phyloP scores from a whole-genome alignment of 495 filamentous ascomycete genomes.

The Penicillium paxilli region DNA sequence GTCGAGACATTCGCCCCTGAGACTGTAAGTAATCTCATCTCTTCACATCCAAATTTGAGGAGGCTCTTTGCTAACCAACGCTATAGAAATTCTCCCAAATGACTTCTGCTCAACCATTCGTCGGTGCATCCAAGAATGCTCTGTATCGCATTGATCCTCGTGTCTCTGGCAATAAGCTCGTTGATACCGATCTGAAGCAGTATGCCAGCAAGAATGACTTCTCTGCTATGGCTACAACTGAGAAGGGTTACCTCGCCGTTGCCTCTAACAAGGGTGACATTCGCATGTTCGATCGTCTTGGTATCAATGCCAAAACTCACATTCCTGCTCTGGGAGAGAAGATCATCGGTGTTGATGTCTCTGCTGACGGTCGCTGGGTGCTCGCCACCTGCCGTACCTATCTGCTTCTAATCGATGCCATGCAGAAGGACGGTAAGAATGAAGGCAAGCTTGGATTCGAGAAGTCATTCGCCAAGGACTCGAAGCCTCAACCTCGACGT shows the following conservation, averaged over 20 bases:
- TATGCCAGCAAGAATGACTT: conserved; percentile 97
- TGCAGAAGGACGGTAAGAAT: conserved; percentile 93
- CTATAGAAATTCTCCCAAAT: conserved; percentile 92
- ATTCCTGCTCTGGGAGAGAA: conserved; percentile 94
- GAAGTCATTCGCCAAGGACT: conserved; percentile 85
- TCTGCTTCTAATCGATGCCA: conserved; percentile 84
- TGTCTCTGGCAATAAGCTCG: conserved; percentile 85
- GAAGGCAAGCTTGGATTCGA: conserved; percentile 98
- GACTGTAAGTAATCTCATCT: conserved; percentile 50
- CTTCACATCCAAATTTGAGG: neutral
- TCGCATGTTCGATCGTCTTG: conserved; percentile 91
- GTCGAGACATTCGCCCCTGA: conserved; percentile 90
- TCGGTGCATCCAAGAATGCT: conserved; percentile 88
- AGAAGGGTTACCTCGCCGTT: conserved; percentile 94
- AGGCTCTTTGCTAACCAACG: conserved; percentile 26
- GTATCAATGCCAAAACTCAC: conserved; percentile 95
- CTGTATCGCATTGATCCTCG: conserved; percentile 94
- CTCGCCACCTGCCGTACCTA: conserved; percentile 94
- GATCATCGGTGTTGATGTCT: conserved; percentile 92
- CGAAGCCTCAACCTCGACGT: conserved; percentile 90
- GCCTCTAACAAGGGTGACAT: conserved; percentile 98
- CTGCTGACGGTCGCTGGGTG: conserved; percentile 92
- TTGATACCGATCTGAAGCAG: conserved; percentile 89
- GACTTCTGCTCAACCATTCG: conserved; percentile 91
- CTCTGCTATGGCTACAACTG: conserved; percentile 88